These are phyloP conservation scores for Pseudogymnoascus sp. DNA, from an alignment of 2,329 filamentous ascomycete genomes.

Conservation along the genomic window DNA sequence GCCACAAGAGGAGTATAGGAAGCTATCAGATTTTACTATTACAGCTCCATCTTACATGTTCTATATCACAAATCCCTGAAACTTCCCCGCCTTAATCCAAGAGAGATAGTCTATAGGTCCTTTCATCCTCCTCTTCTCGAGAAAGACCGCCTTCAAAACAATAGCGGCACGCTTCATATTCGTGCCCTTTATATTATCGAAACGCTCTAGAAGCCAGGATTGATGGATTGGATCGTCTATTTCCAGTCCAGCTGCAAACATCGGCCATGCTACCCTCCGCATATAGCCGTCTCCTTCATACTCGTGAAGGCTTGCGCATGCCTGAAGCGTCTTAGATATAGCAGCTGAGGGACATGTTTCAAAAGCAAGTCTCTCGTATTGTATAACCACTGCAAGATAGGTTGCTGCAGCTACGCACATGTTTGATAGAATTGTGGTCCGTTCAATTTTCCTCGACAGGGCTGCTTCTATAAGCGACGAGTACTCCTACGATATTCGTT, in stretches of 20 bases:
- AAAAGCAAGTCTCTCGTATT: not conserved
- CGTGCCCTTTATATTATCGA: not conserved
- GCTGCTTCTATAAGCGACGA: not conserved
- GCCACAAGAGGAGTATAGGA: not conserved
- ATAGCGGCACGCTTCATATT: not conserved
- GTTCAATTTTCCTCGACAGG: not conserved
- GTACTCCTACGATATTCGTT: not conserved
- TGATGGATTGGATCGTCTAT: constrained; percentile 27
- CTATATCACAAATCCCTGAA: not conserved
- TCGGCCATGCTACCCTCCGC: constrained; percentile 20
- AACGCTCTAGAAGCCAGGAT: constrained; percentile 26
- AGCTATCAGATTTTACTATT: not conserved
- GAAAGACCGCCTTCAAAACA: not conserved
- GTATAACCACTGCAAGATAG: not conserved
- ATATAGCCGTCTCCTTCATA: not conserved
- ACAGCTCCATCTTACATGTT: not conserved
- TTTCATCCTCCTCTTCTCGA: not conserved
- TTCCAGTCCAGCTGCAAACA: constrained; percentile 30
- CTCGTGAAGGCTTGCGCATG: not conserved
- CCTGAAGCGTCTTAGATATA: not conserved
- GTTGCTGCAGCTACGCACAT: not conserved
- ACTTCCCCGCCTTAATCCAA: not conserved
- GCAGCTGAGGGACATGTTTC: not conserved
- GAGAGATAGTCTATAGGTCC: not conserved
- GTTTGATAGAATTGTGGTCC: not conserved